Base-by-base conservation (phyloP, 202 grass and related monocot genomes). In the Elaeis oleifera region DNA sequence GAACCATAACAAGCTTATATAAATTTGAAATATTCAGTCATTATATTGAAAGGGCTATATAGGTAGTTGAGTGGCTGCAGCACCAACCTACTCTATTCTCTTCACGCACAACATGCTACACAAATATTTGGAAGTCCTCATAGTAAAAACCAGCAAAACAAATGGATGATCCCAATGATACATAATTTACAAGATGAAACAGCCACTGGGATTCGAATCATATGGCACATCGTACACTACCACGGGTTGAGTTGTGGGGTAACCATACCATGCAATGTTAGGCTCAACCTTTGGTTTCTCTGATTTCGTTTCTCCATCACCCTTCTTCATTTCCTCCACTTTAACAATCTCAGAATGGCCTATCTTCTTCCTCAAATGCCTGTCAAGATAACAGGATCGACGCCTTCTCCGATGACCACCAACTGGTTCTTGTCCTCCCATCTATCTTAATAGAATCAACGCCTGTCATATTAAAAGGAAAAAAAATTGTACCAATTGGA, bases 341-440 rank as follows among this genome's bases (percentile, higher is more conserved):
- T 59, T 79, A n/a, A 86, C 25, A 53, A 89, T 67, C 11, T 86
- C 21, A 26, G 77, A 72, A 24, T 24, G 48, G 14, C 80, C 74
- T 2, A 77, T 18, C 71, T 79, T 81, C 71, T 69, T 95, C 56
- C 90, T 54, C 61, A 86, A 28, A 52, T 58, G 6, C 11, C 52
- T 27, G 82, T 75, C 20, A 86, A 68, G 71, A 8, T 36, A 49
- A 59, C 75, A 1, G 79, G 48, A 67, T 95, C 90, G 21, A 89
- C 59, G 16, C 73, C 73, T 11, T 81, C 71, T 49, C 85, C 85
- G 18, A 84, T 57, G 21, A 95, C 71, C 69, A 76, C 82, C 36
- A 84, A 59, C 49, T 64, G 63, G n/a, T 84, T 71, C 71, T 19
- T 81, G 5, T 86, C 50, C 1, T 81, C 57, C 82, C 80, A 44